Base-by-base conservation (phyloP, 2,329 filamentous ascomycete species). In the Chrysoporthe deuterocubensis region DNA sequence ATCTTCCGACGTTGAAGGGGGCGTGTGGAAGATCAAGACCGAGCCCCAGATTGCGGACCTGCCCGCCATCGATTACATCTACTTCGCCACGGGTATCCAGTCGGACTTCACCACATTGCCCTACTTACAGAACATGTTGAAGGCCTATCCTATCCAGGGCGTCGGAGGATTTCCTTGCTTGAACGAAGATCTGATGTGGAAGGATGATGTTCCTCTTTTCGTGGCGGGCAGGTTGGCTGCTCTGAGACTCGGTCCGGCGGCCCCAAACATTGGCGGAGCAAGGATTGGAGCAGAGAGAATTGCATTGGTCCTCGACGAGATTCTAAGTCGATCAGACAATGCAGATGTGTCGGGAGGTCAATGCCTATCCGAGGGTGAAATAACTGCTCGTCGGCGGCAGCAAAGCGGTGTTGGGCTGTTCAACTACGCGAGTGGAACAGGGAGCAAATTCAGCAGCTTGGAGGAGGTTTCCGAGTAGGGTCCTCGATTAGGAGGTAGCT, bases 111-210 rank as follows among this genome's bases (percentile, higher is more conserved):
- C 78, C 1, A 81, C 82, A 1, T 81, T 94, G 32, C 85, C 89
- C 0, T 88, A 89, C 66, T 78, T 95, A 14, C 78, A 87, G 66
- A 85, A 80, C 0, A 85, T 95, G 74, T 77, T 86, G 9, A 70
- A 79, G 3, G 83, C 87, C 21, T 82, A 90, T 69, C 91, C 90
- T 0, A 84, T 95, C 44, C 78, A 87, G 18, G 84, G 81, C 0
- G 83, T 87, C 34, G 87, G 88, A 4, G 92, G 92, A 0, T 80
- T 94, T 26, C 92, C 92, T 0, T 92, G 90, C 71, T 77, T 95
- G 63, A 94, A 86, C 2, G 87, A 94, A 54, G 91, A 95, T 73
- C 80, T 95, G 69, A 90, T 90, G 84, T 95, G 92, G 92, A 83
- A 83, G 48, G 82, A 89, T 0, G 87, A 87, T n/a, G 85, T 95